A percentile compares a stretch with the other conserved stretches of the same genome.
phyloP scores from a whole-genome alignment of 1,284 basidiomycete species.

The Gastroboletus turbinatus region DNA sequence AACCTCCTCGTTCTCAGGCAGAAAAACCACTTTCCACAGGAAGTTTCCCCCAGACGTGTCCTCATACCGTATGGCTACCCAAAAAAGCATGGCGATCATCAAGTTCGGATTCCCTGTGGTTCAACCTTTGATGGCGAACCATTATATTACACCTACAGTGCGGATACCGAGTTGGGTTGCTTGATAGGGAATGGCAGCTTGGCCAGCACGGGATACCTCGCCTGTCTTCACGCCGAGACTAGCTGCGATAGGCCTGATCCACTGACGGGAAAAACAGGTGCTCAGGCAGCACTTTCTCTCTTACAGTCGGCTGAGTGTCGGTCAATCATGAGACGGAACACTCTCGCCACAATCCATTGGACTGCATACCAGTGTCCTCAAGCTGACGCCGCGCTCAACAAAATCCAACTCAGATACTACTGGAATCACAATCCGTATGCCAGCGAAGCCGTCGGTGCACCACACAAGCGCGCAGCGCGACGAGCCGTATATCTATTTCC shows the following conservation, averaged over 20 bases:
- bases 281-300: slow-evolving; percentile 23
- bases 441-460: not conserved
- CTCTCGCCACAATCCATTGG: not conserved
- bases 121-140: too few species aligned
- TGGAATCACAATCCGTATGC: too few species aligned
- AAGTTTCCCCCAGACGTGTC: slow-evolving; percentile 26
- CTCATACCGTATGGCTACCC: slow-evolving; percentile 39
- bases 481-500: slow-evolving; percentile 3
- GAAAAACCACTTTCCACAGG: not conserved
- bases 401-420: too few species aligned
- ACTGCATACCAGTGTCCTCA: too few species aligned
- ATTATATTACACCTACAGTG: not conserved
- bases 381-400: too few species aligned
- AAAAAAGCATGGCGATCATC: not conserved
- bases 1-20: too few species aligned
- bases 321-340: slow-evolving; percentile 38
- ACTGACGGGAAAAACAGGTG: too few species aligned
- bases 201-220: too few species aligned
- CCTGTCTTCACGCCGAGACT: too few species aligned
- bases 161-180: too few species aligned
- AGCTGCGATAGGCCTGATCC: too few species aligned
- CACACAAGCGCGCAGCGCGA: not conserved
- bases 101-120: not conserved
- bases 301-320: slow-evolving; percentile 36
- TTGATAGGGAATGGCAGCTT: too few species aligned